A percentile compares a stretch with the other conserved stretches of the same genome.
These are phyloP conservation scores for Dunaliella primolecta DNA, from an alignment of 139 green algal species.

Conservation along the genomic window DNA sequence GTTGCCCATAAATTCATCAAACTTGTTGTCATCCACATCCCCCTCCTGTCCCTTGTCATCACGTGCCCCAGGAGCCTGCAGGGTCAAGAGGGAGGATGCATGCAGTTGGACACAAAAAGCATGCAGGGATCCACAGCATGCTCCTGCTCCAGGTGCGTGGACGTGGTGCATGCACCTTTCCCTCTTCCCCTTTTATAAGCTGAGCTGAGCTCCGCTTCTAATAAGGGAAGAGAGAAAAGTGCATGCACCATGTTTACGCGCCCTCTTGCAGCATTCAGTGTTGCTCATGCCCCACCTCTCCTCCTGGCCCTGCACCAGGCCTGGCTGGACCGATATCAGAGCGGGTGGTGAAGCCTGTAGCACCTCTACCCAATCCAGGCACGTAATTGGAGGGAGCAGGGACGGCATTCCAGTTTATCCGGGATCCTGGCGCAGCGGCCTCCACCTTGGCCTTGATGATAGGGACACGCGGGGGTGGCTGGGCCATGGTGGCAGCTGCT, in stretches of 20 bases:
- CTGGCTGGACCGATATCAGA: conserved; percentile 92
- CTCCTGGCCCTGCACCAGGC: conserved; percentile 17
- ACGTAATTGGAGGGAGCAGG: conserved; percentile 85
- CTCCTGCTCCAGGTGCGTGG: not conserved
- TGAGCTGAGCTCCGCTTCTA: too few species aligned
- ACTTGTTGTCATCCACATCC: conserved; percentile 78
- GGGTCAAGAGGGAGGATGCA: not conserved
- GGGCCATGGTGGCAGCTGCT: not conserved
- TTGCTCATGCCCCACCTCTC: too few species aligned
- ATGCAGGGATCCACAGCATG: not conserved
- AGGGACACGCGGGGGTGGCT: conserved; percentile 10
- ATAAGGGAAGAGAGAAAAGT: too few species aligned
- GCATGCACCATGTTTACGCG: too few species aligned
- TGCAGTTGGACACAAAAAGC: not conserved
- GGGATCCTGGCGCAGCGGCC: conserved; percentile 26
- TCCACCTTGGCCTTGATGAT: conserved; percentile 21
- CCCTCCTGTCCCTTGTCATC: conserved; percentile 48
- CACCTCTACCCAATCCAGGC: conserved; percentile 90
- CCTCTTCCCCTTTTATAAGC: too few species aligned
- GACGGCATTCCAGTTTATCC: conserved; percentile 81
- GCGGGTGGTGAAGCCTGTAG: conserved; percentile 95
- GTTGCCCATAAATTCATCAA: conserved; percentile 96
- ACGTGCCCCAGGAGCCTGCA: conserved; percentile 24
- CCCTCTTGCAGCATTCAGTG: too few species aligned
- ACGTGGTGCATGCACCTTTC: not conserved